Percentiles rank a stretch among this genome's conserved stretches.
These are phyloP conservation scores for Ziziphus jujuba DNA, from an alignment of 306 rosid species.

Conservation along the genomic window DNA sequence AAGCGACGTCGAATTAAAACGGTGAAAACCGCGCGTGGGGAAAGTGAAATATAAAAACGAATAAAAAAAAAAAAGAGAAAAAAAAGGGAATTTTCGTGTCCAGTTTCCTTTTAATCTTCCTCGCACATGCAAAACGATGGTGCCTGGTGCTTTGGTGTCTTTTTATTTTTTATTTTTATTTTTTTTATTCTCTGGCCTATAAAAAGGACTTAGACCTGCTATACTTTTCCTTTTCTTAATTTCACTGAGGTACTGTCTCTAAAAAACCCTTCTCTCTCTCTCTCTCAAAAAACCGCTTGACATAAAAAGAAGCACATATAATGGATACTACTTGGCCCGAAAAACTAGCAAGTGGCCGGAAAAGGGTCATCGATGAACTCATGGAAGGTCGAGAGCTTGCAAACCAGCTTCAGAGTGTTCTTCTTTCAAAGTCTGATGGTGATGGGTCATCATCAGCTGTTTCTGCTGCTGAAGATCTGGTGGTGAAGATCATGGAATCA, in stretches of 20 bases:
- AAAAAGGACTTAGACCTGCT: neutral
- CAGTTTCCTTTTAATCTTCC: constrained; percentile 29
- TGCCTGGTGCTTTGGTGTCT: too few species aligned
- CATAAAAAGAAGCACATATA: neutral
- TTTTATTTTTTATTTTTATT: too few species aligned
- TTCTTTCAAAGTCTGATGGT: constrained; percentile 4
- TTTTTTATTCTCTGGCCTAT: neutral
- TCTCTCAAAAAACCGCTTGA: neutral
- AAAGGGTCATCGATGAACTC: constrained; percentile 35
- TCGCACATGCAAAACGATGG: constrained; percentile 17
- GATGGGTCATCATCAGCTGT: neutral
- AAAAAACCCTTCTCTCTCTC: neutral
- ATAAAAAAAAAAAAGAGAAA: too few species aligned
- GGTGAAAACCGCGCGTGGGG: too few species aligned
- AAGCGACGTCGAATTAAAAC: too few species aligned
- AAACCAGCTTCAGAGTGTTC: constrained; percentile 25
- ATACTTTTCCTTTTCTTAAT: neutral
- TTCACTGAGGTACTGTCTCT: neutral
- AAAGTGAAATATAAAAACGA: too few species aligned
- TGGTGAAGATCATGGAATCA: constrained; percentile 32
- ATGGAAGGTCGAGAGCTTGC: constrained; percentile 40
- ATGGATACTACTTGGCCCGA: constrained; percentile 13
- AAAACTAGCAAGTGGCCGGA: neutral
- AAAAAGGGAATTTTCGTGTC: constrained; percentile 43
- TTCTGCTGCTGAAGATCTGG: constrained; percentile 31